These are phyloP conservation scores for Dissophora ornata DNA, from an alignment of 192 early-diverging fungal genomes.

Conservation along the genomic window DNA sequence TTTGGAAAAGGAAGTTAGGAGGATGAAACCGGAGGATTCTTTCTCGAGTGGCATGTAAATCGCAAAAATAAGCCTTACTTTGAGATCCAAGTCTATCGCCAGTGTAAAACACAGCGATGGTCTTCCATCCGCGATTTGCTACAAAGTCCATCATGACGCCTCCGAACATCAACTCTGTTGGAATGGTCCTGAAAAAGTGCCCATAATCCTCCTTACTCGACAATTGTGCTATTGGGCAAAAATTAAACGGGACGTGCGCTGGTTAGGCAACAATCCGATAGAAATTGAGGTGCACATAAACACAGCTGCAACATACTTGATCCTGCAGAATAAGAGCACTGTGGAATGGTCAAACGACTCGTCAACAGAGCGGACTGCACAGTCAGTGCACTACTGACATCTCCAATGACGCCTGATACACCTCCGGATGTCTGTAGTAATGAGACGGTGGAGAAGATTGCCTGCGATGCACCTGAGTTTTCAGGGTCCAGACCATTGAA, in stretches of 20 bases:
- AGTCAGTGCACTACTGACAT: conserved; percentile 61
- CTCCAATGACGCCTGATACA: conserved; percentile 66
- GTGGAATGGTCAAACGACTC: conserved; percentile 59
- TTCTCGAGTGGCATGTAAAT: neutral
- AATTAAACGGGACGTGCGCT: too few relatives aligned
- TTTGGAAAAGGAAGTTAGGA: neutral
- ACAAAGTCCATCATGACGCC: conserved; percentile 62
- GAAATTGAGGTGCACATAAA: too few relatives aligned
- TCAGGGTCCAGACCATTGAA: conserved; percentile 56
- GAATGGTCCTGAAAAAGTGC: conserved; percentile 65
- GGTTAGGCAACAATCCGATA: too few relatives aligned
- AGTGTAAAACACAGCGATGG: conserved; percentile 57
- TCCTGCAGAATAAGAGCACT: conserved; percentile 63
- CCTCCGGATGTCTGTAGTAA: conserved; percentile 56
- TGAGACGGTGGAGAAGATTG: conserved; percentile 61
- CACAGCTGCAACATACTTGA: conserved; percentile 61
- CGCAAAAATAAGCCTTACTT: conserved; percentile 35
- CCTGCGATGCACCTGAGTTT: conserved; percentile 59
- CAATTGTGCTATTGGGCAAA: conserved; percentile 59
- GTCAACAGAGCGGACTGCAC: conserved; percentile 60
- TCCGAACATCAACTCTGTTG: conserved; percentile 60
- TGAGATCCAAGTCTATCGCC: conserved; percentile 60
- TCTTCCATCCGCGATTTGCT: conserved; percentile 58
- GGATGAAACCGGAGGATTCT: neutral
- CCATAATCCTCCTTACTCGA: conserved; percentile 62